Conservation (phyloP, 2,329 filamentous ascomycete genomes). For the Amphichorda felina region DNA sequence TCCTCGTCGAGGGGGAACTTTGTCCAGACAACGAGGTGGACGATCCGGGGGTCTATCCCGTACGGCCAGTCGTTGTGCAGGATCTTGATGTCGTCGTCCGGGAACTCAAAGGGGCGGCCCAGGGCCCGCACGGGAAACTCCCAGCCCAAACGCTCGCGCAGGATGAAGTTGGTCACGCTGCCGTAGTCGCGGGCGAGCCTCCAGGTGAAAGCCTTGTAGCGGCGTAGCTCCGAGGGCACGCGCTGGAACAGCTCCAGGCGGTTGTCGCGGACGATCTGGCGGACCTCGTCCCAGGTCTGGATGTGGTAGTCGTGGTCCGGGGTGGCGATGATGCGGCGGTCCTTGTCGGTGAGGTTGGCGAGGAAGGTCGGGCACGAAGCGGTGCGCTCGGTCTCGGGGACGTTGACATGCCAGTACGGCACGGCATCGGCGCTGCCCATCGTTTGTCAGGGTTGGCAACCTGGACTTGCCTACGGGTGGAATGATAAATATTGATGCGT, state of each 20-base stretch:
- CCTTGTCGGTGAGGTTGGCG: constrained; percentile 50
- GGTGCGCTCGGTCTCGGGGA: constrained; percentile 50
- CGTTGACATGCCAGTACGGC: constrained; percentile 78
- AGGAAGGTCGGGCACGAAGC: constrained; percentile 63
- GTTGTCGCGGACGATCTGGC: constrained; percentile 49
- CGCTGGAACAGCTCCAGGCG: constrained; percentile 67
- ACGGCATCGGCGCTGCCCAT: constrained; percentile 20
- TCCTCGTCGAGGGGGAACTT: constrained; percentile 75
- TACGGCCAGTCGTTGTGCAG: constrained; percentile 93
- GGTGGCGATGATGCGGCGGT: constrained; percentile 56
- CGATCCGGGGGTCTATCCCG: constrained; percentile 63
- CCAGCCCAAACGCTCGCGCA: constrained; percentile 63
- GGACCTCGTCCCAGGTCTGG: constrained; percentile 60
- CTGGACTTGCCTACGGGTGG: too few species aligned
- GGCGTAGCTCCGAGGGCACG: constrained; percentile 63
- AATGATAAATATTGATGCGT: too few species aligned
- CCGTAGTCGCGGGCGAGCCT: constrained; percentile 56
- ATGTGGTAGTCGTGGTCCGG: constrained; percentile 53
- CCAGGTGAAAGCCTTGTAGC: constrained; percentile 61
- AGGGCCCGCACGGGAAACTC: constrained; percentile 20
- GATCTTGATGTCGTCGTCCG: constrained; percentile 54
- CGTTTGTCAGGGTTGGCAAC: too few species aligned
- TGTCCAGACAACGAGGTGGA: constrained; percentile 86
- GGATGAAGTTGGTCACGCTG: constrained; percentile 66
- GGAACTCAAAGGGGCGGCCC: constrained; percentile 27